phyloP scores from a whole-genome alignment of 441 rosid species.

The Macaranga tanarius region DNA sequence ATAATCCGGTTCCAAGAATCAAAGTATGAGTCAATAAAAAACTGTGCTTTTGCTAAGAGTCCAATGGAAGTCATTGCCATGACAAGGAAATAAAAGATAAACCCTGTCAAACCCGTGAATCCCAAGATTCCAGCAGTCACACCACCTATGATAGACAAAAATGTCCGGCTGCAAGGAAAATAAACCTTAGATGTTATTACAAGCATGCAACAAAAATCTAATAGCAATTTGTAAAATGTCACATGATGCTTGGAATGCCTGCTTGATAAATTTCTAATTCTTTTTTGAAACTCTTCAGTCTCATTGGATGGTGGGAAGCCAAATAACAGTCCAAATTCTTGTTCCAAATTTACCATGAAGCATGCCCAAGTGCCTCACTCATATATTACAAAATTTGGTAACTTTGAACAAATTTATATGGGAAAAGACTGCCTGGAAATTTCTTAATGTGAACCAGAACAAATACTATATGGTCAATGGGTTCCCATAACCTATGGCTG shows the following conservation, averaged over 20 bases:
- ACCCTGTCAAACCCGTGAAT: conserved; percentile 79
- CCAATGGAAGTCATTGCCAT: conserved; percentile 85
- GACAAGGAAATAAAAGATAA: conserved; percentile 71
- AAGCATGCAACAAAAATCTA: not conserved
- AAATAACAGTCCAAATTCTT: not conserved
- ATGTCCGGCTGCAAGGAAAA: conserved; percentile 77
- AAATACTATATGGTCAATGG: not conserved
- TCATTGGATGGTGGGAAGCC: not conserved
- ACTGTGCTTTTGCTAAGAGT: conserved; percentile 79
- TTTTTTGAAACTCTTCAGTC: not conserved
- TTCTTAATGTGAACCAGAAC: not conserved
- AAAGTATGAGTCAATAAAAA: conserved; percentile 71
- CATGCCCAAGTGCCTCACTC: not conserved
- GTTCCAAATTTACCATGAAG: not conserved
- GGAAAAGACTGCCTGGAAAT: not conserved
- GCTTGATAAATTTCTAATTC: conserved; percentile 1
- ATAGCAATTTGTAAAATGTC: not conserved
- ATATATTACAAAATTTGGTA: not conserved
- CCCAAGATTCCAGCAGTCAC: conserved; percentile 90
- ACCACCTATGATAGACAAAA: conserved; percentile 88
- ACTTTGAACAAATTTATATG: not conserved
- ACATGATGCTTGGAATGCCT: not conserved
- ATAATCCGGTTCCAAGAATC: conserved; percentile 74
- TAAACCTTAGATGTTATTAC: not conserved
- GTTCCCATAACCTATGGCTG: not conserved